Evolutionary conservation across 305 asterid genomes (phyloP).

Genomic region (Fraxinus xanthoxyloides): DNA sequence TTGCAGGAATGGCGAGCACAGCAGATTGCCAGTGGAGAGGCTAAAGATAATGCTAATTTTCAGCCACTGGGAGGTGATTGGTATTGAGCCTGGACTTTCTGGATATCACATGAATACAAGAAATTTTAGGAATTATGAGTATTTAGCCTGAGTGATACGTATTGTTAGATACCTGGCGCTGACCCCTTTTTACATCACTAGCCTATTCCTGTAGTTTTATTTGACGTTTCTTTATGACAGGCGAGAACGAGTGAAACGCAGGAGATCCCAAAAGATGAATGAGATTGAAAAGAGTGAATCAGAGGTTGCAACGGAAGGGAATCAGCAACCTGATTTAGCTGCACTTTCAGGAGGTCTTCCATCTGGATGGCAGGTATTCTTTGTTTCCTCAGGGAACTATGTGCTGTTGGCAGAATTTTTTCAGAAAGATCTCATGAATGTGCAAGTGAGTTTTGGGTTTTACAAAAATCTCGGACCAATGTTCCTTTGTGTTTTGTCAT

Average conservation of each 20-base stretch:
- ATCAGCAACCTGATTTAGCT: conserved; percentile 51
- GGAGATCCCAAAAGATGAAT: conserved; percentile 58
- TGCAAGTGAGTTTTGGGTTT: not conserved
- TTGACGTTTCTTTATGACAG: conserved; percentile 39
- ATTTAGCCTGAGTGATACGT: not conserved
- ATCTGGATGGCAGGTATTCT: conserved; percentile 84
- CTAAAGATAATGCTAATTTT: conserved; percentile 84
- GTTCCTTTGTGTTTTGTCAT: not conserved
- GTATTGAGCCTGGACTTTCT: conserved; percentile 41
- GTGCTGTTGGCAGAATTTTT: not conserved
- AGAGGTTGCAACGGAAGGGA: conserved; percentile 37
- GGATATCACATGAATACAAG: conserved; percentile 13
- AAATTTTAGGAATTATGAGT: not conserved
- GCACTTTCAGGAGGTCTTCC: conserved; percentile 78
- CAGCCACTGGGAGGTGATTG: conserved; percentile 99
- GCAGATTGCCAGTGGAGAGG: conserved; percentile 91
- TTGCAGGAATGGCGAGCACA: conserved; percentile 90
- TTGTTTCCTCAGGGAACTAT: not conserved
- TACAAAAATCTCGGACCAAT: not conserved
- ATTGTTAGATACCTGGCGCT: not conserved
- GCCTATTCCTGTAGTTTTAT: conserved; percentile 6
- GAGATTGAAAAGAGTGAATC: conserved; percentile 40
- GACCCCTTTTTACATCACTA: not conserved
- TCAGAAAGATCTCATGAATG: not conserved
- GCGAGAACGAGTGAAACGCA: conserved; percentile 96